Base-by-base conservation (phyloP, 2,329 filamentous ascomycete species). In the Xylaria sp. region DNA sequence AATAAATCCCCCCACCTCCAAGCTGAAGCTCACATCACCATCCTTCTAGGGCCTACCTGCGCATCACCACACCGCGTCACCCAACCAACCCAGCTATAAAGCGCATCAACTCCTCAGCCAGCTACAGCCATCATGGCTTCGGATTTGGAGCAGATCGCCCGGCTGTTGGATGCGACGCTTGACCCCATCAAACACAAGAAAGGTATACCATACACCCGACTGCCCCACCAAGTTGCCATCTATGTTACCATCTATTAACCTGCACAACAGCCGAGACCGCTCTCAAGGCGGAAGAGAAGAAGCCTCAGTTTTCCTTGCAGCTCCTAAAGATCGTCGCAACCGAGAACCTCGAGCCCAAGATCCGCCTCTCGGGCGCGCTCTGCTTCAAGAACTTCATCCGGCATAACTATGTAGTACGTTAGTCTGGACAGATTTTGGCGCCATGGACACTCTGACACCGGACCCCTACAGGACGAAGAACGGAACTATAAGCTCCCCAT, bases 311-410 rank as follows among this genome's bases (percentile, higher is more conserved):
- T 78, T 95, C 93, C 16, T 81, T 97, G 47, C 81, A 83, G 50
- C 86, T 99, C 50, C 88, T 99, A 48, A 92, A 93, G 66, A 95
- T 97, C 69, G 91, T 96, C 66, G 91, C 90, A 60, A 86, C 88
- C 63, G 84, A 87, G 52, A 78, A 82, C 39, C 84, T 89, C 60
- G 87, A 91, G 39, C 76, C 81, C 61, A 93, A 90, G 66, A 94
- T 90, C 57, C 87, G 94, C 59, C 86, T 99, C 39, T 86, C 93
- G 6, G 91, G 90, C 66, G 91, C 94, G 22, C 82, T 99, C 56
- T 94, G 90, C 78, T 99, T 99, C 84, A 99, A 99, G 77, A 99
- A 99, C 78, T 96, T 96, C 74, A 92, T 99, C 69, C 89, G 90
- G 73, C 86, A 89, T 70, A 94, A 92, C 79, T 99, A 95, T 85